Evolutionary conservation across 805 yeast species (phyloP), one percentile per base, ranked within the genome.

Genomic region (Tetrapisispora namnaoensis): DNA sequence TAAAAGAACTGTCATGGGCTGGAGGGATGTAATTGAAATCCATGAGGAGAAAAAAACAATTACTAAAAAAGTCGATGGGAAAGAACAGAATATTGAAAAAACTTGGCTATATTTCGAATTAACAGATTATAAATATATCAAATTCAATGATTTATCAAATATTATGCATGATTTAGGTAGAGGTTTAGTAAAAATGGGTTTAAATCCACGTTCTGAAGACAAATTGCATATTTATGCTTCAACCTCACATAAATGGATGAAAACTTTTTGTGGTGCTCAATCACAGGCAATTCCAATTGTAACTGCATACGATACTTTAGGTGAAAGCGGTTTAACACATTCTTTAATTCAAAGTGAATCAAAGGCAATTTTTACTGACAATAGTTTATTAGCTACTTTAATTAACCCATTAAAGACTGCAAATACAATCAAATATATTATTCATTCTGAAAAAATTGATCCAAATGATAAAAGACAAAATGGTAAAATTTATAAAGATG

Each of bases 301-400:
- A 38, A 93, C 99, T 16, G 98, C 99, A 37, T 93, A 93, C 68
- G 97, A 90, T 67, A 88, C 96, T 40, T 74, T 90, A 55, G 97
- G 97, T 50, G 95, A 88, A 68, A 75, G 76, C 36, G 96, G 96
- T 22, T 75, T 90, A 61, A 83, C 83, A 49, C 95, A 85, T 68
- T 89, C 97, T 2, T 74, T 93, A 61, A 74, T 77, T 38, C 86
- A 90, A 70, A 88, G 98, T 4, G 86, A 75, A 44, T 79, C 95
- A 27, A 73, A 68, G 47, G 95, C 83, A 21, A 73, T 93, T 51
- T 88, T 84, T 68, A 85, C 95, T 42, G 98, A 93, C 65, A 89
- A 85, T 61, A 73, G 77, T 18, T 74, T 90, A 51, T 74, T 93
- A 57, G 60, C 63, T 34, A 76, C 82, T 49, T 78, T 93, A 64